phyloP scores from a whole-genome alignment of 2,329 filamentous ascomycete species.

The Verticillium tricorpus region DNA sequence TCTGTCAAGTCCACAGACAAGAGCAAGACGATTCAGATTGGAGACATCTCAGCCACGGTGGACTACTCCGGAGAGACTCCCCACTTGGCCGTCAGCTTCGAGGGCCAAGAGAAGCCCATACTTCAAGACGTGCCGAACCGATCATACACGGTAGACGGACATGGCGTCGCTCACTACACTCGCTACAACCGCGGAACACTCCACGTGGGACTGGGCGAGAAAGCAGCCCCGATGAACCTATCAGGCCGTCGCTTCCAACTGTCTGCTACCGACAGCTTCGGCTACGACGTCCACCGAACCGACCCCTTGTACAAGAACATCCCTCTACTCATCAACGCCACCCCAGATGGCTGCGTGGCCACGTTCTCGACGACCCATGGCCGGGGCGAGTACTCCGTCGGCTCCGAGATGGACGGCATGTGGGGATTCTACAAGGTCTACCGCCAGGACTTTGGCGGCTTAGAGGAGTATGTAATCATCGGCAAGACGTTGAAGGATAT shows the following conservation, averaged over 20 bases:
- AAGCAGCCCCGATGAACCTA: conserved; percentile 68
- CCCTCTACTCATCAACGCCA: conserved; percentile 65
- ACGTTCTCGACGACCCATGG: conserved; percentile 65
- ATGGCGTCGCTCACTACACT: conserved; percentile 61
- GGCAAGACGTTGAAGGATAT: conserved; percentile 63
- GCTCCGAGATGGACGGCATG: conserved; percentile 69
- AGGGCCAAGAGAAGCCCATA: conserved; percentile 44
- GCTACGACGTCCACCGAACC: conserved; percentile 66
- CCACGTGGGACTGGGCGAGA: conserved; percentile 68
- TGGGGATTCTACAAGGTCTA: conserved; percentile 74
- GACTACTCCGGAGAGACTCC: conserved; percentile 56
- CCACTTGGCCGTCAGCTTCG: conserved; percentile 46
- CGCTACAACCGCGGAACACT: conserved; percentile 57
- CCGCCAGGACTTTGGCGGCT: conserved; percentile 65
- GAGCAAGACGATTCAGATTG: conserved; percentile 39
- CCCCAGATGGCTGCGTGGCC: conserved; percentile 58
- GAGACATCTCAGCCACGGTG: conserved; percentile 47
- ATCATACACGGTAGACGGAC: conserved; percentile 59
- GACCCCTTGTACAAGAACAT: conserved; percentile 76
- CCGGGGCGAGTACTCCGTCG: conserved; percentile 61
- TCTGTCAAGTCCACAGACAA: conserved; percentile 25
- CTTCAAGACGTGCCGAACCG: conserved; percentile 60
- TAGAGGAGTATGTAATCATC: conserved; percentile 67
- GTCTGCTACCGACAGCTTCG: conserved; percentile 67
- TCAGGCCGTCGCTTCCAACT: conserved; percentile 62